phyloP scores from a whole-genome alignment of 1,284 basidiomycete genomes.

The Leucoagaricus sp. region DNA sequence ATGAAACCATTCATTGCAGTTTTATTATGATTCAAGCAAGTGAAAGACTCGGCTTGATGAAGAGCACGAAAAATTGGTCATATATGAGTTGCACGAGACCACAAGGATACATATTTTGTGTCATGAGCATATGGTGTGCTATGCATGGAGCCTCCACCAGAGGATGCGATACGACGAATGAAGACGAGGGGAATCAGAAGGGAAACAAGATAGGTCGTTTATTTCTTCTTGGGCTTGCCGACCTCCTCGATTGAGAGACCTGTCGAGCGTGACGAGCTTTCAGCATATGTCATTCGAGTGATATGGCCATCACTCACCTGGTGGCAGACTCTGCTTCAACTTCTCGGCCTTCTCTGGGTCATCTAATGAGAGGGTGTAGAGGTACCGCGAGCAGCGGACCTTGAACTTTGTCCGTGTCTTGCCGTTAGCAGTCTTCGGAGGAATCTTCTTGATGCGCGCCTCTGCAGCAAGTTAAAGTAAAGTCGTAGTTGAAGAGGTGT shows the following conservation, averaged over 20 bases:
- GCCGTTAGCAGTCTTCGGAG: constrained; percentile 65
- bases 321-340: constrained; percentile 94
- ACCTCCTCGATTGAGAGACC: constrained; percentile 69
- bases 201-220: constrained; percentile 26
- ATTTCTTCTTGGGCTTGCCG: constrained; percentile 73
- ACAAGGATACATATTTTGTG: constrained; percentile 24
- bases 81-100: constrained; percentile 15
- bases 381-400: constrained; percentile 95
- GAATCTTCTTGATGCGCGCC: constrained; percentile 95
- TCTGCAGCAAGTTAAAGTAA: constrained; percentile 59
- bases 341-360: constrained; percentile 99
- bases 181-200: neutral
- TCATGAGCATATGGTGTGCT: constrained; percentile 16
- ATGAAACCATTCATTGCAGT: too few relatives aligned
- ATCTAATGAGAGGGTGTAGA: constrained; percentile 95
- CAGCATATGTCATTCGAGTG: neutral
- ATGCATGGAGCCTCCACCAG: constrained; percentile 20
- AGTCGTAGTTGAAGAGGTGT: neutral
- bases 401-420: constrained; percentile 97
- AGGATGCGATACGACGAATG: constrained; percentile 1
- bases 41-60: neutral
- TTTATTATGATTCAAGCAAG: neutral
- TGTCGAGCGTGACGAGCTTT: constrained; percentile 26
- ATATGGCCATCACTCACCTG: constrained; percentile 60
- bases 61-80: neutral